A percentile compares a stretch with the other conserved stretches of the same genome.
Conservation (phyloP, 2,329 filamentous ascomycete species). For the Aspergillus floridensis region DNA sequence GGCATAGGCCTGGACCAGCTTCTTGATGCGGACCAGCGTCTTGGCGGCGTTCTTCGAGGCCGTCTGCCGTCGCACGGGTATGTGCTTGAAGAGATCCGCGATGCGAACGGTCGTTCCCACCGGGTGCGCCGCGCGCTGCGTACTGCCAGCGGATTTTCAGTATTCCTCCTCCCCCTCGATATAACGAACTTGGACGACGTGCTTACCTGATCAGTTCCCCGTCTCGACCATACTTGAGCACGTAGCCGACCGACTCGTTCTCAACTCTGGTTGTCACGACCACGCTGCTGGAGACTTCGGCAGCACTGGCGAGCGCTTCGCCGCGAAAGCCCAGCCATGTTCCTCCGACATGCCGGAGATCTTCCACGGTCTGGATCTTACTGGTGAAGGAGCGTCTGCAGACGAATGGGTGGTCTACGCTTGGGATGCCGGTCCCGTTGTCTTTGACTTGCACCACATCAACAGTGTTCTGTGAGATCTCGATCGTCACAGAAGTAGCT, state of each 20-base stretch:
- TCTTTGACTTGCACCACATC: slow-evolving; percentile 63
- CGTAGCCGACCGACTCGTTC: slow-evolving; percentile 54
- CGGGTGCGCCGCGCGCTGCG: slow-evolving; percentile 51
- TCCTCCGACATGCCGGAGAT: slow-evolving; percentile 55
- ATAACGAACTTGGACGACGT: background rate
- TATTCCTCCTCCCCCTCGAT: background rate
- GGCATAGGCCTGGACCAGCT: slow-evolving; percentile 58
- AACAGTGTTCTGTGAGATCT: slow-evolving; percentile 58
- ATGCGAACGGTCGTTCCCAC: slow-evolving; percentile 61
- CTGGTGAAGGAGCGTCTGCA: slow-evolving; percentile 61
- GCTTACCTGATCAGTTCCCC: slow-evolving; percentile 50
- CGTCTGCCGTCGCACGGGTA: slow-evolving; percentile 60
- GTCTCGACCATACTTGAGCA: slow-evolving; percentile 50
- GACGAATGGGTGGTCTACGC: slow-evolving; percentile 54
- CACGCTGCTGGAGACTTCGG: slow-evolving; percentile 55
- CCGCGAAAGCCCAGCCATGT: slow-evolving; percentile 63
- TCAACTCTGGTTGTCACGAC: slow-evolving; percentile 57
- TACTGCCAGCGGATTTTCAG: slow-evolving; percentile 18
- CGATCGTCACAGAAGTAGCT: slow-evolving; percentile 57
- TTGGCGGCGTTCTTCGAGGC: slow-evolving; percentile 52
- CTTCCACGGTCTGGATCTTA: slow-evolving; percentile 59
- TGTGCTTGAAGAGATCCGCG: slow-evolving; percentile 54
- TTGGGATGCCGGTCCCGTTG: slow-evolving; percentile 61
- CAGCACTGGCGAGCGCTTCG: slow-evolving; percentile 61
- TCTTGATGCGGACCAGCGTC: slow-evolving; percentile 51